Evolutionary conservation across 352 stramenopile species (phyloP), one percentile per base, ranked within the genome.

Genomic region (Poterioochromonas sp.): DNA sequence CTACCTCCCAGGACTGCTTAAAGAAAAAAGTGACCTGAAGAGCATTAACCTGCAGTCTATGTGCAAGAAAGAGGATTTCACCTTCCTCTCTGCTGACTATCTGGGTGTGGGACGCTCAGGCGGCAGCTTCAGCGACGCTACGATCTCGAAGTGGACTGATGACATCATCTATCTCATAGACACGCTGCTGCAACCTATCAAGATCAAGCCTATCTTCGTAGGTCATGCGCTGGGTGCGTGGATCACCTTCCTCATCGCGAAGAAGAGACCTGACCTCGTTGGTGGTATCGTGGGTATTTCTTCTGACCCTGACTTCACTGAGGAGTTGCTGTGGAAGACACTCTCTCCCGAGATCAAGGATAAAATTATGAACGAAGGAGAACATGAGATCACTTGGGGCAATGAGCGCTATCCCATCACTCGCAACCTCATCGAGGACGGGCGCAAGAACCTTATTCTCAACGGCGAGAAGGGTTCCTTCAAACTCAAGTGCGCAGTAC

Each of bases 231-330:
- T 86, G 1, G 83, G 83, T 37, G 80, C 79, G 22, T 86, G 83
- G 83, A 81, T 86, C 22, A 73, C 80, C 18, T 68, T 79, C 3
- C 71, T 85, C 0, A 79, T 86, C n/a, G 83, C 82, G 15, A 65
- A 82, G 8, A 53, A 80, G 64, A 51, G 77, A 34, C 83, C 83
- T 32, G 82, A 86, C 70, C 26, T 84, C 51, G 82, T 86, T 20
- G 73, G 43, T 29, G 83, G 83, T 35, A 82, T 86, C 34, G 83
- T 86, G 0, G 83, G 83, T 0, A 71, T 86, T n/a, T 80, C 79
- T 18, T 76, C 81, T 34, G 83, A 86, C 60, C 83, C 83, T 22
- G 83, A 86, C 54, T 86, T 86, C 80, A 86, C 83, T 18, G 82
- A 86, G 39, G 82, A 85, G 34, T 73, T 85, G 20, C 79, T 85